phyloP scores from a whole-genome alignment of 139 green algal genomes.

The Astrephomene gubernaculifera region DNA sequence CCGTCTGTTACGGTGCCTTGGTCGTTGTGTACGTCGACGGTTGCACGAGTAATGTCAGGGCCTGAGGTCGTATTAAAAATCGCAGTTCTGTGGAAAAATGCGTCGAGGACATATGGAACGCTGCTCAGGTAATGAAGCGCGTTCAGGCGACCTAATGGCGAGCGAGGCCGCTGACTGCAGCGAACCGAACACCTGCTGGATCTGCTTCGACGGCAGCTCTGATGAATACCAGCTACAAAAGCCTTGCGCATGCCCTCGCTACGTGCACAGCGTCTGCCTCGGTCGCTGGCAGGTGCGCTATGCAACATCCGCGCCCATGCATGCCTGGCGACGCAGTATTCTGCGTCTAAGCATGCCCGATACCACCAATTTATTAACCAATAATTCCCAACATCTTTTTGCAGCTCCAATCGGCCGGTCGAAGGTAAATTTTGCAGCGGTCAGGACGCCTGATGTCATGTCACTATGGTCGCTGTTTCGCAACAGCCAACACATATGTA shows the following conservation, averaged over 20 bases:
- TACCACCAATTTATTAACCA: background rate
- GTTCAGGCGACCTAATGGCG: too few species aligned
- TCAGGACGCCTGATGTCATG: background rate
- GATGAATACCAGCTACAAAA: background rate
- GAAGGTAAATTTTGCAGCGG: background rate
- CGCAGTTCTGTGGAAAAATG: too few species aligned
- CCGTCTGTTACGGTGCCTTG: too few species aligned
- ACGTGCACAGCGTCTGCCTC: background rate
- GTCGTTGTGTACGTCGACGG: too few species aligned
- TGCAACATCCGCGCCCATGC: too few species aligned
- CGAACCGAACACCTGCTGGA: slow-evolving; percentile 8
- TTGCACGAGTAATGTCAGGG: too few species aligned
- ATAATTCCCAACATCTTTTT: background rate
- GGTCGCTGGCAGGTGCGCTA: background rate
- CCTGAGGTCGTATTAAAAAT: too few species aligned
- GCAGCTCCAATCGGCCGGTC: background rate
- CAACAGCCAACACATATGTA: background rate
- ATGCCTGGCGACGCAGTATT: too few species aligned
- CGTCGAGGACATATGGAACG: too few species aligned
- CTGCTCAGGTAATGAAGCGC: too few species aligned
- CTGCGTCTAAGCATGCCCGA: too few species aligned
- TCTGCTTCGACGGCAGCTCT: background rate
- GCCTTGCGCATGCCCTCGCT: background rate
- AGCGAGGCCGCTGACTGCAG: background rate
- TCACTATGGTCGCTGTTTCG: background rate